Base-by-base conservation (phyloP, 1,139 yeast genomes). In the Yamadazyma kanchanaburiensis region DNA sequence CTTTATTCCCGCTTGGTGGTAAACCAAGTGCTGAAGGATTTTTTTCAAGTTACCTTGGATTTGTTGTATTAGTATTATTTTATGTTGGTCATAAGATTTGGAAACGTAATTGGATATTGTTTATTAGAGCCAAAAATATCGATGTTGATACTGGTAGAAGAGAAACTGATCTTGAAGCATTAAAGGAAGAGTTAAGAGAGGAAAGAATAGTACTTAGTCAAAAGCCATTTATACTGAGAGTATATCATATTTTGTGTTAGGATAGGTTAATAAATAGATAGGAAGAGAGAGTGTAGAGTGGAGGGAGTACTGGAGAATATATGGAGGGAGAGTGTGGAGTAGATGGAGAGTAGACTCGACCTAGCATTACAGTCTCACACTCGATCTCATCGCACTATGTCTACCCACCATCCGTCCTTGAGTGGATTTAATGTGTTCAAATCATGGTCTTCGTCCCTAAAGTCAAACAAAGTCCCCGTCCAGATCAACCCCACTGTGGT, bases 401-500 rank as follows among this genome's bases (percentile, higher is more conserved):
- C 48, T n/a, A 42, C 46, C 6, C 66, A 64, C 37, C 64, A 58
- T 35, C 69, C 69, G 12, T 43, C 48, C 20, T 55, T 61, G 32
- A 70, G 73, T 5, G 35, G 70, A 25, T 67, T 74, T 3, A 64
- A 60, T 34, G 77, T 76, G 31, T 64, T 79, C 53, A 74, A 72
- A 46, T 69, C 80, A 0, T 53, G 78, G 38, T 67, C 82, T 1
- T 71, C 64, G 40, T 60, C 80, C 2, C 64, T 77, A 40, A 72
- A 71, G 40, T 41, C 66, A 3, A 32, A 60, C 8, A 48, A 46
- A 31, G 57, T 70, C 0, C 73, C 75, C 1, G 68, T 65, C 4
- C 55, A 61, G 26, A 64, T 71, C 25, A 72, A 72, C 35, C 80
- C 85, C 1, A 70, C 74, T 2, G 78, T 78, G 2, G 79, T 79